Base-by-base conservation (phyloP, 1,139 yeast species). In the Taphrina deformans region DNA sequence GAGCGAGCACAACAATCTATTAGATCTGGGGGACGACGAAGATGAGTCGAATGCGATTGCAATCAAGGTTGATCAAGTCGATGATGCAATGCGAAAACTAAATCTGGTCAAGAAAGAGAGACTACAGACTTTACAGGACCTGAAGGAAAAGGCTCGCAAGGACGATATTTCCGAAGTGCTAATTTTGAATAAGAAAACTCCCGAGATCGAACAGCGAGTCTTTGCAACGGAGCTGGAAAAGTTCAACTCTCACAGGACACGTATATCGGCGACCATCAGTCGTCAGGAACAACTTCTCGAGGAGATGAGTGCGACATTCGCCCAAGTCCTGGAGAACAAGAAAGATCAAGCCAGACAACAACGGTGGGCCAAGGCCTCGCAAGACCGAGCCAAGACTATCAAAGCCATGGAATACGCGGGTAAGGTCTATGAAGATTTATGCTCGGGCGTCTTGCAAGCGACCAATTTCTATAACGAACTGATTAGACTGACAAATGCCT, bases 81-180 rank as follows among this genome's bases (percentile, higher is more conserved):
- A 83, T 69, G 80, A 79, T 67, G 71, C 82, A 7, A 72, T 80
- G 40, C 75, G 74, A 35, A 79, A 79, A 65, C 72, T 85, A 67
- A 80, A 80, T 46, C 76, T 78, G 66, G 68, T 87, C 44, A 82
- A 83, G 71, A 78, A 82, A 35, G 93, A 88, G 72, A 84, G 96
- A 65, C 75, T 78, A 21, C 79, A 84, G 53, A 80, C 87, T 1
- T 79, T 89, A 52, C 80, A 80, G 1, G 89, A 85, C 59, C 80
- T 92, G 72, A 91, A 90, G 73, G 81, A 79, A 6, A 83, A 83
- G 65, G 86, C 68, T 29, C 96, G 87, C 71, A 80, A 82, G 23
- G 99, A 93, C 75, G 97, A 93, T 73, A 90, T 92, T 62, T 87
- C 96, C 0, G 86, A 88, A 66, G 80, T 87, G 27, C 79, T 93